Conservation (phyloP, 2,329 filamentous ascomycete species). For the Epichloe glyceriae region DNA sequence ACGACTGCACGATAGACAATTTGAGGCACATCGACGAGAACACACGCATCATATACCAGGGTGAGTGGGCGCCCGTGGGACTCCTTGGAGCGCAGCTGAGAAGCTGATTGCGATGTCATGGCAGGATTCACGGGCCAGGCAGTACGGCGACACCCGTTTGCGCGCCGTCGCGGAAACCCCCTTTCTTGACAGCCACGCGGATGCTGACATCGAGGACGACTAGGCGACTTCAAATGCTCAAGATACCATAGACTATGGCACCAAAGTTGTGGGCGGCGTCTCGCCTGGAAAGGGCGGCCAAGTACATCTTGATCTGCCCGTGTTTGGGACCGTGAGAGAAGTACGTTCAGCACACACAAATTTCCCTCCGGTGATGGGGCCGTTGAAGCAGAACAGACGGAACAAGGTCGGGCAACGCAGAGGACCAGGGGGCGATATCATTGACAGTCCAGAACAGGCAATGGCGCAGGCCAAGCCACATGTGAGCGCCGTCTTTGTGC, state of each 20-base stretch:
- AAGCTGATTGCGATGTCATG: neutral
- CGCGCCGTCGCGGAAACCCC: neutral
- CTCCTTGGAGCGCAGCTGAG: neutral
- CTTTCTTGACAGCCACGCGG: neutral
- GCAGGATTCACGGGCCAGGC: conserved; percentile 26
- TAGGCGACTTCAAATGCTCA: conserved; percentile 25
- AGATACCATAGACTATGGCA: conserved; percentile 26
- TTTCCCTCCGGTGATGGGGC: no score
- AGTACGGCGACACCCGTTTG: conserved; percentile 11
- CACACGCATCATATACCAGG: conserved; percentile 25
- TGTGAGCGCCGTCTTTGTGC: conserved; percentile 62
- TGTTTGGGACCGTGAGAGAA: conserved; percentile 22
- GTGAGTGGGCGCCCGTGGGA: conserved; percentile 4
- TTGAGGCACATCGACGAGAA: conserved; percentile 13
- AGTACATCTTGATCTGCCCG: conserved; percentile 21
- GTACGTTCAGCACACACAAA: conserved; percentile 7
- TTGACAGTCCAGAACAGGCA: conserved; percentile 14
- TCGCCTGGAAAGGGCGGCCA: conserved; percentile 23
- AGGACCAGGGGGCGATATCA: no score
- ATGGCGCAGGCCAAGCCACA: conserved; percentile 35
- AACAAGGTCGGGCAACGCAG: no score
- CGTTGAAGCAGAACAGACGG: no score
- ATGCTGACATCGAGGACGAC: no score
- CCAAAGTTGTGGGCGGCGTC: conserved; percentile 24
- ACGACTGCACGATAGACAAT: conserved; percentile 19